Conservation (phyloP, 2,329 filamentous ascomycete species). For the Ambrosiella cleistominuta region DNA sequence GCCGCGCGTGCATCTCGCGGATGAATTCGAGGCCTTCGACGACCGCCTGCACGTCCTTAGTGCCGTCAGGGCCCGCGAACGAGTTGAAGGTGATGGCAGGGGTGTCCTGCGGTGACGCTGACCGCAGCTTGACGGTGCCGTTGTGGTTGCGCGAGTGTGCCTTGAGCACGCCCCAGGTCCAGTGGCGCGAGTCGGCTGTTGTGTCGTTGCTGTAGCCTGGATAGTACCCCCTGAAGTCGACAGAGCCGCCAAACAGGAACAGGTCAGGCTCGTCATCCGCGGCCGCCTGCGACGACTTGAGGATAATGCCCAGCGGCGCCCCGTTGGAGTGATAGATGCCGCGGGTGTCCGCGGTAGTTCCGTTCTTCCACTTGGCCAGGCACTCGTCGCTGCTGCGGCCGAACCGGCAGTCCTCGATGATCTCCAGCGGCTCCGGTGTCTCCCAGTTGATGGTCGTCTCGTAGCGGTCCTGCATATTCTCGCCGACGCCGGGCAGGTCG, state of each 20-base stretch:
- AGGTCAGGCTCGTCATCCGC: conserved; percentile 29
- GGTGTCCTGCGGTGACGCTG: conserved; percentile 42
- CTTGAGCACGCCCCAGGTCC: conserved; percentile 31
- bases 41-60: conserved; percentile 26
- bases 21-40: conserved; percentile 20
- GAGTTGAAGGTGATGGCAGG: conserved; percentile 44
- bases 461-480: conserved; percentile 30
- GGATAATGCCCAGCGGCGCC: conserved; percentile 13
- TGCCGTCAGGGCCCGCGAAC: conserved; percentile 29
- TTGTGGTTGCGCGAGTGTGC: conserved; percentile 35
- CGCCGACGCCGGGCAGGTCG: conserved; percentile 30
- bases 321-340: conserved; percentile 13
- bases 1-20: conserved; percentile 15
- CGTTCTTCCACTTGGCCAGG: conserved; percentile 7
- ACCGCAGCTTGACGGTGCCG: conserved; percentile 44
- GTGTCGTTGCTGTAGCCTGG: conserved; percentile 32
- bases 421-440: not conserved
- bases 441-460: conserved; percentile 22
- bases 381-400: conserved; percentile 11
- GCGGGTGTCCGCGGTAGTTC: conserved; percentile 1
- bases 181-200: conserved; percentile 25
- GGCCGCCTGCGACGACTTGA: conserved; percentile 10
- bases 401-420: conserved; percentile 8
- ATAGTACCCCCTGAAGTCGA: conserved; percentile 38
- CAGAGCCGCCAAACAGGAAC: conserved; percentile 36